phyloP scores from a whole-genome alignment of 2,329 filamentous ascomycete species.

The Penicillium polonicum region DNA sequence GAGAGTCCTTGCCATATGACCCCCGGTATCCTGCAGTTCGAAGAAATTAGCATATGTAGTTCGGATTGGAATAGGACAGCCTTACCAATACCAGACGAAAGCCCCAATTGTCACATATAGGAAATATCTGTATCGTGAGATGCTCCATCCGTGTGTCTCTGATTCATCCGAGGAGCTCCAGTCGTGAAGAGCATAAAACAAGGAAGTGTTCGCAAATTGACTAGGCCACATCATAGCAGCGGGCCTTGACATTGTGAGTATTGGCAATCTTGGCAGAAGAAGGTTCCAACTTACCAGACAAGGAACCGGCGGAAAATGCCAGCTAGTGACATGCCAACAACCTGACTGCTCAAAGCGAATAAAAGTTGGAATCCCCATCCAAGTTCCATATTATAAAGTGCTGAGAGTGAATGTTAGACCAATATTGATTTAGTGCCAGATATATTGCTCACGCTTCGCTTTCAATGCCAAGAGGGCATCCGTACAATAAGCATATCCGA shows the following conservation, averaged over 20 bases:
- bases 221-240: constrained; percentile 70
- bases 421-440: background rate
- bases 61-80: background rate
- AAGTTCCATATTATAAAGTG: constrained; percentile 24
- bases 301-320: constrained; percentile 63
- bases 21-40: constrained; percentile 51
- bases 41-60: background rate
- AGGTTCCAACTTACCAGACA: constrained; percentile 39
- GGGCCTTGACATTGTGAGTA: constrained; percentile 18
- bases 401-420: constrained; percentile 5
- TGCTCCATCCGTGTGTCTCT: constrained; percentile 59
- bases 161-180: constrained; percentile 52
- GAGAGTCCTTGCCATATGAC: constrained; percentile 65
- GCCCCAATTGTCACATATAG: constrained; percentile 53
- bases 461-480: constrained; percentile 28
- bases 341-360: constrained; percentile 38
- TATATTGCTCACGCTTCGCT: constrained; percentile 20
- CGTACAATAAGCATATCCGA: constrained; percentile 29
- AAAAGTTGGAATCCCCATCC: constrained; percentile 28
- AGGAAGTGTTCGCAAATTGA: constrained; percentile 61
- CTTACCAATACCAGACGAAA: constrained; percentile 60
- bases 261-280: background rate
- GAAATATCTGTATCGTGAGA: constrained; percentile 65
- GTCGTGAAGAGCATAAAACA: constrained; percentile 71
- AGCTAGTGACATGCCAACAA: constrained; percentile 64